phyloP scores from a whole-genome alignment of 2,329 filamentous ascomycete genomes.

The Aureobasidium musti region DNA sequence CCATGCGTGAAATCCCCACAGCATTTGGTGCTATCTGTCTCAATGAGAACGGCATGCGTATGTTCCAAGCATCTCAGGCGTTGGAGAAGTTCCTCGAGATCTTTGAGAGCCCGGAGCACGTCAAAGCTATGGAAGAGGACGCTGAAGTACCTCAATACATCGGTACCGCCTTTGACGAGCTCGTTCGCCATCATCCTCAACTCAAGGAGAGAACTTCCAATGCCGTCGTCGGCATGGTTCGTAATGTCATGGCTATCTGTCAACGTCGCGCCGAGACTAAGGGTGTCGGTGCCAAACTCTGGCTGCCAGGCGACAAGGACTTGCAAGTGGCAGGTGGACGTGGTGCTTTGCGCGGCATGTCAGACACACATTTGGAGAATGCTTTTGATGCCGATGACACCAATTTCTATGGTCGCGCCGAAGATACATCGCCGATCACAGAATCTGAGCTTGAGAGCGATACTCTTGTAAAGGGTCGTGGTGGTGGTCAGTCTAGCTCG shows the following conservation, averaged over 20 bases:
- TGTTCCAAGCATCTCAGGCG: constrained; percentile 80
- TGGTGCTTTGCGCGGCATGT: constrained; percentile 43
- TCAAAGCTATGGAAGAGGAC: constrained; percentile 79
- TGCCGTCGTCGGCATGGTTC: constrained; percentile 86
- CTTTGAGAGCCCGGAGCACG: constrained; percentile 90
- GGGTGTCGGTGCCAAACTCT: constrained; percentile 78
- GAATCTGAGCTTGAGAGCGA: constrained; percentile 30
- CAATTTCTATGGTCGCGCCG: constrained; percentile 4
- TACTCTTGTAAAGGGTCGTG: constrained; percentile 24
- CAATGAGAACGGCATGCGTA: constrained; percentile 80
- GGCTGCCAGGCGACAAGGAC: constrained; percentile 61
- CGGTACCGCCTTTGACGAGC: constrained; percentile 86
- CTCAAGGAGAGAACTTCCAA: constrained; percentile 78
- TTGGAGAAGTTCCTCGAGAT: constrained; percentile 89
- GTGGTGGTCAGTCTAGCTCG: constrained; percentile 31
- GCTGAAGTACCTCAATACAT: constrained; percentile 70
- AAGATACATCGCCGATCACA: not conserved
- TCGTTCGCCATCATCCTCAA: constrained; percentile 87
- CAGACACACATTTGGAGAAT: not conserved
- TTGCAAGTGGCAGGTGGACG: constrained; percentile 61
- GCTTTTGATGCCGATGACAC: constrained; percentile 16
- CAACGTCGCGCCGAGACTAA: constrained; percentile 66
- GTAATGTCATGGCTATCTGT: constrained; percentile 74
- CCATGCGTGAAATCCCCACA: constrained; percentile 80
- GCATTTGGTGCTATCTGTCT: constrained; percentile 93